Conservation (phyloP, 2,329 filamentous ascomycete species). For the Leptoxyphium fumago region DNA sequence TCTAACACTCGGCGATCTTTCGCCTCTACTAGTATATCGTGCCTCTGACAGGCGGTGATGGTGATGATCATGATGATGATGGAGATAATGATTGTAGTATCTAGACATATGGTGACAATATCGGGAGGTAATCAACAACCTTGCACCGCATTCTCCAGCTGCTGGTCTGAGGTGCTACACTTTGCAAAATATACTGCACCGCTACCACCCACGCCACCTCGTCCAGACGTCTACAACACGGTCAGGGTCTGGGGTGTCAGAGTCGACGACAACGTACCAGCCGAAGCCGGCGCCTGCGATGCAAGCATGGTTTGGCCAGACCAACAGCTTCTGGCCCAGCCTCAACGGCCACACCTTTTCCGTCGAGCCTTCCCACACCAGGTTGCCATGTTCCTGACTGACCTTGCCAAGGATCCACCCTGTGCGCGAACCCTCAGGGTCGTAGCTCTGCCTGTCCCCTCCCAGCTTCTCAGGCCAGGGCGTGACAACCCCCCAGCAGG, state of each 20-base stretch:
- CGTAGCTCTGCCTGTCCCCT: conserved; percentile 13
- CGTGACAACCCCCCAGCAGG: conserved; percentile 53
- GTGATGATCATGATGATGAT: no score
- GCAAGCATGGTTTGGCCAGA: conserved; percentile 75
- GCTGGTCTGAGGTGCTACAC: no score
- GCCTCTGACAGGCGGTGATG: no score
- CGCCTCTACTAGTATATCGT: no score
- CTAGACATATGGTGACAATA: no score
- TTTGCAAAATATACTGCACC: no score
- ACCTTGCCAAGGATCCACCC: conserved; percentile 57
- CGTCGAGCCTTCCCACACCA: conserved; percentile 41
- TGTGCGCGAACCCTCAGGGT: conserved; percentile 25
- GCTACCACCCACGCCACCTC: conserved; percentile 55
- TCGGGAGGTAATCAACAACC: no score
- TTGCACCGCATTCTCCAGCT: no score
- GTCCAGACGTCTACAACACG: conserved; percentile 60
- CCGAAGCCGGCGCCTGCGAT: conserved; percentile 57
- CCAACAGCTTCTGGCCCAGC: conserved; percentile 51
- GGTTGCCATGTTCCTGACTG: conserved; percentile 64
- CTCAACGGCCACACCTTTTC: conserved; percentile 32
- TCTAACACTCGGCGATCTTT: no score
- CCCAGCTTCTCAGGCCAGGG: conserved; percentile 35
- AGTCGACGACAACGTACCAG: conserved; percentile 63
- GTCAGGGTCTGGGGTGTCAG: conserved; percentile 40
- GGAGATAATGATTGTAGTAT: no score